Evolutionary conservation across 2,329 filamentous ascomycete species (phyloP).

Genomic region (Penicillium sp.): DNA sequence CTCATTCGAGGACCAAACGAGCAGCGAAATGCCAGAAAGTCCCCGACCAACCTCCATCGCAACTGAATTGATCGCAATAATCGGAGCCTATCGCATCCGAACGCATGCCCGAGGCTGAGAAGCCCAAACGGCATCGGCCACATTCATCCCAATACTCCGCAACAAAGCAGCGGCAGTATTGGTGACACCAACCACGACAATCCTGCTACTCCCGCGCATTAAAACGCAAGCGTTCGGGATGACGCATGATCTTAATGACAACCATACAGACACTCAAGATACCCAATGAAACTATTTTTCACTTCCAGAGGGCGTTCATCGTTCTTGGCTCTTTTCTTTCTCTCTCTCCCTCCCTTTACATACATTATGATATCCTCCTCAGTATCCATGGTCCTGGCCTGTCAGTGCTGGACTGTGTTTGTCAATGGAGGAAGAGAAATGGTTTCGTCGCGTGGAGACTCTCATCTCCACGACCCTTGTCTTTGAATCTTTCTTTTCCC

Average conservation of each 20-base stretch:
- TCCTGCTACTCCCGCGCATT: not conserved
- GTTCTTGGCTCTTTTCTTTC: not conserved
- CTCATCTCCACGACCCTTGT: slow-evolving; percentile 35
- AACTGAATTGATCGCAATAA: not conserved
- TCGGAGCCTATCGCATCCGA: not conserved
- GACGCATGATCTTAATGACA: not conserved
- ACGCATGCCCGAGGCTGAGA: not conserved
- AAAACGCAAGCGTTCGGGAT: no score
- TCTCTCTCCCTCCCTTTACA: not conserved
- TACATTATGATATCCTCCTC: slow-evolving; percentile 33
- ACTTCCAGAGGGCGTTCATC: not conserved
- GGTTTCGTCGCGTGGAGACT: slow-evolving; percentile 30
- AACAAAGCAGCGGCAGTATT: not conserved
- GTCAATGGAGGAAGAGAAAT: slow-evolving; percentile 49
- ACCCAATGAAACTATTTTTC: slow-evolving; percentile 11
- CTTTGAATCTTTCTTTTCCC: slow-evolving; percentile 26
- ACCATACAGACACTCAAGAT: slow-evolving; percentile 5
- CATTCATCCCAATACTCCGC: not conserved
- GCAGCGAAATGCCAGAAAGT: not conserved
- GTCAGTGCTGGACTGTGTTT: slow-evolving; percentile 51
- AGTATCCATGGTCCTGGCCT: slow-evolving; percentile 50
- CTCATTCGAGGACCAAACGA: not conserved
- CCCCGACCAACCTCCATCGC: not conserved
- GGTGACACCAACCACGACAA: not conserved
- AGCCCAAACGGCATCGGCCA: not conserved